Evolutionary conservation across 306 rosid genomes (phyloP).

Genomic region (Cotoneaster glaucophyllus): DNA sequence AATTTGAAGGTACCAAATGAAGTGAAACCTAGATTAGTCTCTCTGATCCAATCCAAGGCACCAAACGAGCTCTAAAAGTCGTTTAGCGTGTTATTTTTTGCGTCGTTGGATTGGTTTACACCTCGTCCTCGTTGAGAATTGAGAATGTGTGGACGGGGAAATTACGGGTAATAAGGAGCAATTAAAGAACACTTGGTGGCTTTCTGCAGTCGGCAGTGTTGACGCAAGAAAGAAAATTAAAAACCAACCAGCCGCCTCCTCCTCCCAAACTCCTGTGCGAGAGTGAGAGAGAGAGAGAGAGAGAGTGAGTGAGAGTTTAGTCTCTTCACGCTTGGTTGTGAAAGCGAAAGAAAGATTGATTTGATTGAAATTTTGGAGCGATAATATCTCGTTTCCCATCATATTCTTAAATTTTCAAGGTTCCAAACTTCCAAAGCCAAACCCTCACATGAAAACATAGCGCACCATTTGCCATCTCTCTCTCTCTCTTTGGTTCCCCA

Average conservation of each 20-base stretch:
- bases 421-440: constrained; percentile 26
- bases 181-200: not conserved
- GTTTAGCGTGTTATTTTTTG: no score
- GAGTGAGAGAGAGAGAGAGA: no score
- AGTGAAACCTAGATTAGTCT: not conserved
- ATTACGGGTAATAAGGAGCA: constrained; percentile 4
- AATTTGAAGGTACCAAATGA: not conserved
- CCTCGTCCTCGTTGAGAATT: no score
- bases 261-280: not conserved
- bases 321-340: constrained; percentile 47
- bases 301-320: constrained; percentile 25
- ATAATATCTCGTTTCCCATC: constrained; percentile 26
- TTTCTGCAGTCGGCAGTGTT: not conserved
- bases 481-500: not conserved
- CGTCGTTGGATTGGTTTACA: not conserved
- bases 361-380: constrained; percentile 27
- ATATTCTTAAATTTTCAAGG: constrained; percentile 14
- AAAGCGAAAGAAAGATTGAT: constrained; percentile 25
- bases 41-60: no score
- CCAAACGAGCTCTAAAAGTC: no score
- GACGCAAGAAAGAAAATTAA: not conserved
- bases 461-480: not conserved
- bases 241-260: not conserved
- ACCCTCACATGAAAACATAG: constrained; percentile 24
- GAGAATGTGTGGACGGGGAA: not conserved